Percentiles rank a stretch among this genome's conserved stretches.
These are phyloP conservation scores for Raddia distichophylla DNA, from an alignment of 176 grass and related monocot genomes.

Conservation along the genomic window DNA sequence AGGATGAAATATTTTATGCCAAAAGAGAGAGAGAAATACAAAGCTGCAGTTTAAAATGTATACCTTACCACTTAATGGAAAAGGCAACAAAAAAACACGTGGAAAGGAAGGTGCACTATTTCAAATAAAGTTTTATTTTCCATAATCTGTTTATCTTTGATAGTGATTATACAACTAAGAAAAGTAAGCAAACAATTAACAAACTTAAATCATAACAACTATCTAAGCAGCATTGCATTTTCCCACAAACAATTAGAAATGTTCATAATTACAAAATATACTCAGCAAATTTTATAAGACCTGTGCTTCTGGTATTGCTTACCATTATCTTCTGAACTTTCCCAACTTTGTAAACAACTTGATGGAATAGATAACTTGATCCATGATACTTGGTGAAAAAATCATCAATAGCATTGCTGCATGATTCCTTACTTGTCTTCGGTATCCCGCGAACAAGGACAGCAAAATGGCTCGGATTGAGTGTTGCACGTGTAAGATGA, in stretches of 20 bases:
- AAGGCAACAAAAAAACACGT: background rate
- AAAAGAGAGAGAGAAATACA: conserved; percentile 4
- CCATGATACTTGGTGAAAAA: conserved; percentile 91
- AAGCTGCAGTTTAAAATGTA: conserved; percentile 16
- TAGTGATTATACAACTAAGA: conserved; percentile 4
- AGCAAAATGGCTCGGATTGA: conserved; percentile 76
- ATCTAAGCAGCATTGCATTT: background rate
- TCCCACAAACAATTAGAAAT: conserved; percentile 2
- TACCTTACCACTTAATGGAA: background rate
- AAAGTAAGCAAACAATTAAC: background rate
- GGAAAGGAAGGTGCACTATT: background rate
- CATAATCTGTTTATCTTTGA: background rate
- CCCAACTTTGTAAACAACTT: conserved; percentile 81
- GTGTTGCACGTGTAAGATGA: conserved; percentile 60
- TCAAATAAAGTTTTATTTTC: background rate
- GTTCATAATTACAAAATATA: background rate
- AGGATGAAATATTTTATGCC: conserved; percentile 17
- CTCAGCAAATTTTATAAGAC: background rate
- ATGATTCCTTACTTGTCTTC: conserved; percentile 60
- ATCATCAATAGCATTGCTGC: conserved; percentile 58
- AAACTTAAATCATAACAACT: conserved; percentile 4
- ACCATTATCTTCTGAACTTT: conserved; percentile 97
- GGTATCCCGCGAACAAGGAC: conserved; percentile 87
- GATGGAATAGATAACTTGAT: conserved; percentile 93
- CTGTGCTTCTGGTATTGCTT: background rate